Percentiles rank a stretch among this genome's conserved stretches.
These are phyloP conservation scores for Annona squamosa DNA, from an alignment of 164 flowering plant genomes.

Conservation along the genomic window DNA sequence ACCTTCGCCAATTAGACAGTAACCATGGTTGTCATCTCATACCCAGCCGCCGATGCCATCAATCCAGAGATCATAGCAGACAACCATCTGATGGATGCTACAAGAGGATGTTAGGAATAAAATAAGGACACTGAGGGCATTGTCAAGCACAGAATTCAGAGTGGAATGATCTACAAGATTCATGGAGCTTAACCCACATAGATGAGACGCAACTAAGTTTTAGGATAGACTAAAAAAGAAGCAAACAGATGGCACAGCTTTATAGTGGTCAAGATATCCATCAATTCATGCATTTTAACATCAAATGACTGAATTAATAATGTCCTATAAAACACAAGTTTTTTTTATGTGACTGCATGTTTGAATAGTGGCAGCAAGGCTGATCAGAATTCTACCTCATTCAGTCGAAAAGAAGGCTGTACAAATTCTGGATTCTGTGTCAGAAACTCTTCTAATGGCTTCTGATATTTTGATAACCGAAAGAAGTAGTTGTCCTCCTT, in stretches of 20 bases:
- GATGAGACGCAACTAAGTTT: background rate
- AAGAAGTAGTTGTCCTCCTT: constrained; percentile 95
- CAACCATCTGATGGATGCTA: too few species aligned
- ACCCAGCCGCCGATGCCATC: too few species aligned
- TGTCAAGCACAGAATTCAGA: too few species aligned
- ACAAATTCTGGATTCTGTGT: constrained; percentile 62
- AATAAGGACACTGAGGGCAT: too few species aligned
- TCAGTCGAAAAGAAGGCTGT: constrained; percentile 75
- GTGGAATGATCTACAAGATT: too few species aligned
- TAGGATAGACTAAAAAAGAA: background rate
- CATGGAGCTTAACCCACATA: background rate
- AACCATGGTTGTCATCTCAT: too few species aligned
- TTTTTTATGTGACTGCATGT: background rate
- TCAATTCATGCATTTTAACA: background rate
- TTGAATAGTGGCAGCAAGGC: background rate
- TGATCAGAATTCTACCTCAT: constrained; percentile 50
- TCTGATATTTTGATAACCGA: constrained; percentile 84
- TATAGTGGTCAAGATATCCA: background rate
- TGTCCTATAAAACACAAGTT: background rate
- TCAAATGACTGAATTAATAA: background rate
- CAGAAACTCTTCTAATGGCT: constrained; percentile 56
- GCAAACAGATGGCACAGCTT: background rate
- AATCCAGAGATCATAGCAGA: too few species aligned
- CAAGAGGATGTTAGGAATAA: too few species aligned
- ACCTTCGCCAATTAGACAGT: too few species aligned